Evolutionary conservation across 352 stramenopile genomes (phyloP).

Genomic region (Phytophthora cryptogea): DNA sequence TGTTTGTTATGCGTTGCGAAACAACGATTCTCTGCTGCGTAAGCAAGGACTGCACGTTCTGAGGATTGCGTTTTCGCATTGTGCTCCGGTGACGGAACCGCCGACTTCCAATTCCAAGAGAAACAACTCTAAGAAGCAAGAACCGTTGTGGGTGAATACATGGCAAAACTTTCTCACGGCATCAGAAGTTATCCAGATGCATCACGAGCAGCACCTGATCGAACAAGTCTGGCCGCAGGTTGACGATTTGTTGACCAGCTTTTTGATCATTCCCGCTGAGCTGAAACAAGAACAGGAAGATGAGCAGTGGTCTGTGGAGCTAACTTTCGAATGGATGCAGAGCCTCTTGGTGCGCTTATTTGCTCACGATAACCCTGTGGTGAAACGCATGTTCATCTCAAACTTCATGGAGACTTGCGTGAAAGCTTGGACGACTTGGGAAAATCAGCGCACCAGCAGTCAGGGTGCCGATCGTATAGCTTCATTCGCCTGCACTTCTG

Average conservation of each 20-base stretch:
- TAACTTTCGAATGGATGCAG: conserved; percentile 81
- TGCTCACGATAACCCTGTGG: conserved; percentile 74
- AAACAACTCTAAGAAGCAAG: conserved; percentile 4
- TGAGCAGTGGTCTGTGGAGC: conserved; percentile 50
- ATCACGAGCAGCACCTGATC: conserved; percentile 82
- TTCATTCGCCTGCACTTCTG: conserved; percentile 46
- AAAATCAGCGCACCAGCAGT: background rate
- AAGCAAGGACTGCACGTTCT: conserved; percentile 77
- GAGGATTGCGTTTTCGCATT: conserved; percentile 67
- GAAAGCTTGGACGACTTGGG: conserved; percentile 22
- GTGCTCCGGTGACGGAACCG: conserved; percentile 24
- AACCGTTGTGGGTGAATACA: conserved; percentile 23
- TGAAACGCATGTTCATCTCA: conserved; percentile 73
- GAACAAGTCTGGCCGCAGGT: conserved; percentile 87
- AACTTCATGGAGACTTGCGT: conserved; percentile 66
- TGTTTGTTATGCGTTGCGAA: conserved; percentile 55
- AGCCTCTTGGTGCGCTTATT: conserved; percentile 75
- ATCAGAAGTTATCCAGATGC: conserved; percentile 84
- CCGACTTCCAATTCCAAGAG: conserved; percentile 6
- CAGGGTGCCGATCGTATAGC: conserved; percentile 17
- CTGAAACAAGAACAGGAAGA: background rate
- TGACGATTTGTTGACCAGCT: conserved; percentile 46
- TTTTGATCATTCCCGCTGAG: conserved; percentile 31
- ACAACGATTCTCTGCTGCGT: conserved; percentile 57
- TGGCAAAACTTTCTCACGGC: conserved; percentile 79